Conservation (phyloP, 768 basidiomycete genomes). For the Tubosaeta brunneosetosa region DNA sequence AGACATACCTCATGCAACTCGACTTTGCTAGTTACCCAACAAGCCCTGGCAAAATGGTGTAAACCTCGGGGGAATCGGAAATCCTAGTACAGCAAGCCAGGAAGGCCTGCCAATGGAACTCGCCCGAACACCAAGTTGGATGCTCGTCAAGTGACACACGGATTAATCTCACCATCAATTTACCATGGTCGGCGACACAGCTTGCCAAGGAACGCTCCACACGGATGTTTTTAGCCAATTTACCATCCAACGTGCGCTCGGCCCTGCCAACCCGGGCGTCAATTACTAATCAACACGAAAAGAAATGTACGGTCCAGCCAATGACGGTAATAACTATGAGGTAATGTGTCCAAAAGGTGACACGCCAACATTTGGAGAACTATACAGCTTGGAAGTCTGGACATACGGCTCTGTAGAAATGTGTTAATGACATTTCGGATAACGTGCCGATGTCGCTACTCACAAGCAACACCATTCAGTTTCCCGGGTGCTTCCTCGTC, state of each 20-base stretch:
- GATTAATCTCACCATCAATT: neutral
- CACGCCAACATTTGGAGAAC: neutral
- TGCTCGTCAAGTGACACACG: neutral
- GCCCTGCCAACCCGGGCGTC: constrained; percentile 1
- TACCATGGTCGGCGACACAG: constrained; percentile 8
- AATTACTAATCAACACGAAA: constrained; percentile 1
- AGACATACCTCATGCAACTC: no score
- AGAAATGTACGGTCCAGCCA: constrained; percentile 9
- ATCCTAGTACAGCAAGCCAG: constrained; percentile 8
- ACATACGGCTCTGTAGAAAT: neutral
- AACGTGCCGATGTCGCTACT: neutral
- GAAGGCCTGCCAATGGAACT: neutral
- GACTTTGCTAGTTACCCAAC: neutral
- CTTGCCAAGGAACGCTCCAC: constrained; percentile 19
- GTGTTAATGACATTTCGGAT: neutral
- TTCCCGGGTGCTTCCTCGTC: constrained; percentile 5
- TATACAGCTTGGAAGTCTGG: neutral
- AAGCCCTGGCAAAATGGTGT: neutral
- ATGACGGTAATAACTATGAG: neutral
- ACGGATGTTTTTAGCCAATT: neutral
- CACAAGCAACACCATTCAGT: neutral
- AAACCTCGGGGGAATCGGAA: neutral
- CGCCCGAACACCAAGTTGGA: neutral
- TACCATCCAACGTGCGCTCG: neutral
- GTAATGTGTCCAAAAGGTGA: neutral